Evolutionary conservation across 2,329 filamentous ascomycete genomes (phyloP).

Genomic region (Aureobasidium sp.): DNA sequence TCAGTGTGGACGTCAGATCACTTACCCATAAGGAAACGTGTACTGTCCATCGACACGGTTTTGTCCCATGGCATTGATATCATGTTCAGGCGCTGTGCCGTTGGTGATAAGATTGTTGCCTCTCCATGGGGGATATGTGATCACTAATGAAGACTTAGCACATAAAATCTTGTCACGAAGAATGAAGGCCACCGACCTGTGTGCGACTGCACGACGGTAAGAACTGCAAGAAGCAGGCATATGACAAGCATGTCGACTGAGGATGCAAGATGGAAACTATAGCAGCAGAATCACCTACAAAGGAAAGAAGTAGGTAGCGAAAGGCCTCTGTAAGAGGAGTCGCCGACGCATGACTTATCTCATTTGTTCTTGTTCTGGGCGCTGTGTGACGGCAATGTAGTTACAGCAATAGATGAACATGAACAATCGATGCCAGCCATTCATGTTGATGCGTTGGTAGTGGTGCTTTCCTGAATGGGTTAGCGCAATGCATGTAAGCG

Average conservation of each 20-base stretch:
- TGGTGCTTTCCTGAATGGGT: background rate
- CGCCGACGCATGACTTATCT: constrained; percentile 8
- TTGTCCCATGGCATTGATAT: constrained; percentile 39
- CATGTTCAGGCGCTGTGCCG: constrained; percentile 40
- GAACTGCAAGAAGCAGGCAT: background rate
- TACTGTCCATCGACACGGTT: constrained; percentile 39
- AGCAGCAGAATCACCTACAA: background rate
- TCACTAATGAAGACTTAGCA: constrained; percentile 61
- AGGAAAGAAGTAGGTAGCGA: background rate
- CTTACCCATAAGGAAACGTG: constrained; percentile 59
- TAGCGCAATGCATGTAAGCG: constrained; percentile 4
- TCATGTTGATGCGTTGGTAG: background rate
- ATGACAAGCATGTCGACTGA: background rate
- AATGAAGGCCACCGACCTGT: background rate
- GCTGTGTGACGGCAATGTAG: constrained; percentile 6
- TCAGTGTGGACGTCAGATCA: background rate
- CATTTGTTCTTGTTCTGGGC: background rate
- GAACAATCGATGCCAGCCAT: background rate
- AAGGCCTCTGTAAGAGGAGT: background rate
- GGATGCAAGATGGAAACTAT: background rate
- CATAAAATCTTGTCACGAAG: background rate
- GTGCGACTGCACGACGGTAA: background rate
- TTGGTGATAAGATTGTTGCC: constrained; percentile 80
- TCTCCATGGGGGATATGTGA: constrained; percentile 80
- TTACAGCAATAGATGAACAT: background rate